Conservation (phyloP, 164 flowering plant species). For the Aristolochia contorta region DNA sequence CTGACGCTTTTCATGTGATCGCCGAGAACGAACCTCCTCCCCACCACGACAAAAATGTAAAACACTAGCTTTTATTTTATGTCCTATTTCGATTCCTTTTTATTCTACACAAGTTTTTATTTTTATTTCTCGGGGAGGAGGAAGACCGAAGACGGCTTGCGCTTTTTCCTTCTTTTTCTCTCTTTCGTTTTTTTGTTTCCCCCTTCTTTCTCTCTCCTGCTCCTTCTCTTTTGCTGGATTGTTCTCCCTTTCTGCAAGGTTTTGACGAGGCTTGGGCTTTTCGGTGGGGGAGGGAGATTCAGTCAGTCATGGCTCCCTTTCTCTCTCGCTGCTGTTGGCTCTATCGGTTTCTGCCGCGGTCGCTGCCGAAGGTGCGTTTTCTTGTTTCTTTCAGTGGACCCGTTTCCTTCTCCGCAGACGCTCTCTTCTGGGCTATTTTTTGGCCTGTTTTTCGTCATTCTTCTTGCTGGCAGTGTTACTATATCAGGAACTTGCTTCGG, state of each 20-base stretch:
- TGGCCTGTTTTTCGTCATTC: no score
- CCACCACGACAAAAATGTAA: conserved; percentile 6
- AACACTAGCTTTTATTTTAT: neutral
- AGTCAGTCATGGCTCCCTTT: neutral
- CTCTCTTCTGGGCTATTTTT: no score
- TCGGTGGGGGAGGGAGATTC: neutral
- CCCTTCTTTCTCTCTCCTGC: neutral
- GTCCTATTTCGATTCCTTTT: no score
- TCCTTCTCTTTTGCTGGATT: neutral
- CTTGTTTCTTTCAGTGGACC: no score
- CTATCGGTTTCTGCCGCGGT: no score
- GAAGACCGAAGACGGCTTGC: neutral
- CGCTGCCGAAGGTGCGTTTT: no score
- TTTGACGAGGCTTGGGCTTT: neutral
- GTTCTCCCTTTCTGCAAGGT: neutral
- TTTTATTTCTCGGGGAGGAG: neutral
- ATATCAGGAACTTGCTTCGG: no score
- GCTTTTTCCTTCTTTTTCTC: neutral
- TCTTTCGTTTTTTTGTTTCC: no score
- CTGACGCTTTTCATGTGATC: conserved; percentile 3
- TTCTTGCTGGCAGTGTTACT: no score
- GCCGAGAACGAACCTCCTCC: neutral
- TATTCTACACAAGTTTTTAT: neutral
- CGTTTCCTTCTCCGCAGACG: no score
- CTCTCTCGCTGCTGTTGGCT: no score